Base-by-base conservation (phyloP, 176 grass and related monocot species). In the Lolium perenne region DNA sequence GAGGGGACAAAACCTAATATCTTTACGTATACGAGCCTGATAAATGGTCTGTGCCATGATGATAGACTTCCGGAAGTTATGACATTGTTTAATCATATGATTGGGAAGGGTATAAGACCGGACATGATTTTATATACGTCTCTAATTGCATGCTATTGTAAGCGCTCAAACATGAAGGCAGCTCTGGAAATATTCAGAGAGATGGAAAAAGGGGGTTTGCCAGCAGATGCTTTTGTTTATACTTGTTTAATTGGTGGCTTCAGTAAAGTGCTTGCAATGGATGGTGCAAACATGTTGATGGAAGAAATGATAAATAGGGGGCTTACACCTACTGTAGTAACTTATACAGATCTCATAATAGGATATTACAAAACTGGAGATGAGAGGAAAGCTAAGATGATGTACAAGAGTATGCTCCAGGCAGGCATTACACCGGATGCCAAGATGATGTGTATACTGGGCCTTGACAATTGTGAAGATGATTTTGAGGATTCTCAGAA, bases 221-320 rank as follows among this genome's bases (percentile, higher is more conserved):
- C 17, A 8, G 88, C 86, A 78, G 93, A 95, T 91, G 70, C 80
- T 76, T 93, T 91, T 91, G 80, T 91, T 55, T 93, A 93, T 76
- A 93, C 88, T 32, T 89, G 88, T 86, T 78, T 93, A 59, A 89
- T 95, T 90, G 63, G 58, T 89, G 88, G 93, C 25, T 95, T 54
- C 29, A 76, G 86, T 67, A 93, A 93, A 82, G 70, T 91, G 49
- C 76, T n/a, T 84, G 77, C 76, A 49, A 95, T 95, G 93, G 91
- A 92, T 88, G 79, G 53, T 54, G 88, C 90, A 47, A 10, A 41
- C 54, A 66, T 15, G 51, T 85, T 91, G 38, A 81, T 95, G 88
- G 68, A 88, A 84, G 80, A 95, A 86, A 91, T 95, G 93, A 25
- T 51, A 76, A 63, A 78, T 50, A 86, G 72, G 22, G 80, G 86